Conservation (phyloP, 176 grass and related monocot species). For the Panicum miliaceum region DNA sequence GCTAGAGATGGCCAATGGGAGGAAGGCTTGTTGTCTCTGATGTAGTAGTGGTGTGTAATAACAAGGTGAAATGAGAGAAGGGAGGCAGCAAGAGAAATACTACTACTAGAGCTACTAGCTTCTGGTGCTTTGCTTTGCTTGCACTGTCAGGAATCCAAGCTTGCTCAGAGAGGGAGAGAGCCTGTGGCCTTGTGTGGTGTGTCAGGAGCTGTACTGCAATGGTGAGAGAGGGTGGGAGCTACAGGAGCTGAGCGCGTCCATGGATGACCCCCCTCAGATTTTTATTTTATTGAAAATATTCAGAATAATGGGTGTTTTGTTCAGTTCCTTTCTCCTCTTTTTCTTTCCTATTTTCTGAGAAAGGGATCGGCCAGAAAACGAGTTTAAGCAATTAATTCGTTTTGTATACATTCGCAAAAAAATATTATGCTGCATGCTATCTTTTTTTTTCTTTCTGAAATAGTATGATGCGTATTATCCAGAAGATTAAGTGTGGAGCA, state of each 20-base stretch:
- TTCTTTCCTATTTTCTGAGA: conserved; percentile 31
- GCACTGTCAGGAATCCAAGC: conserved; percentile 98
- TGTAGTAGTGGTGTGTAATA: conserved; percentile 30
- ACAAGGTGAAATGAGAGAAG: conserved; percentile 36
- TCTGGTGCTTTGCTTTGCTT: conserved; percentile 92
- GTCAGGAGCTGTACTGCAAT: conserved; percentile 64
- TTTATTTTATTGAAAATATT: conserved; percentile 39
- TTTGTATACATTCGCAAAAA: conserved; percentile 12
- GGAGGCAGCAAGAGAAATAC: conserved; percentile 41
- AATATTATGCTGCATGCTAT: conserved; percentile 5
- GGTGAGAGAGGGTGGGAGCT: conserved; percentile 33
- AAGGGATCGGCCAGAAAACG: conserved; percentile 41
- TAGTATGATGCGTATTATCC: background rate
- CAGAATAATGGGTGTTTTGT: conserved; percentile 32
- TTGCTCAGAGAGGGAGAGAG: conserved; percentile 53
- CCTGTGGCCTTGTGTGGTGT: conserved; percentile 40
- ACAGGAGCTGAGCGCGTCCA: conserved; percentile 40
- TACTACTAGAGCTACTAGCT: conserved; percentile 42
- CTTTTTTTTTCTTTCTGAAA: background rate
- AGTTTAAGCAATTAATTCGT: conserved; percentile 45
- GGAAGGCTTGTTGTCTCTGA: conserved; percentile 40
- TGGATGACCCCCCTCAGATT: conserved; percentile 32
- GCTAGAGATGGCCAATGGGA: conserved; percentile 25
- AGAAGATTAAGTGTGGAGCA: conserved; percentile 6
- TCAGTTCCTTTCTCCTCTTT: conserved; percentile 15